Base-by-base conservation (phyloP, 208 protist species). In the Acanthamoeba healyi region DNA sequence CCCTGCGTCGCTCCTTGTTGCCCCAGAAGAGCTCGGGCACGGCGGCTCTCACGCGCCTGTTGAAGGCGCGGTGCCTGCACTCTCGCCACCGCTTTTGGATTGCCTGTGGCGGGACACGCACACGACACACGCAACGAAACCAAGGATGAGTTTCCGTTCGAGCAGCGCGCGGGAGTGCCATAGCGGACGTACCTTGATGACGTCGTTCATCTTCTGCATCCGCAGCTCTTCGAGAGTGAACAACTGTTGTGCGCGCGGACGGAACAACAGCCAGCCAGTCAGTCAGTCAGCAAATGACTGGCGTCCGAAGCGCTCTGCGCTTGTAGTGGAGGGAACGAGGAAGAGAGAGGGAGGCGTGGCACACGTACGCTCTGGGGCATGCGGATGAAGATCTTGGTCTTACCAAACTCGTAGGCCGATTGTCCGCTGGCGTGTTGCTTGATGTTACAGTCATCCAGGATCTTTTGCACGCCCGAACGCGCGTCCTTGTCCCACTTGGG, bases 331-430 rank as follows among this genome's bases (percentile, higher is more conserved):
- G n/a, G n/a, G n/a, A 54, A 19, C 49, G 49, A 54, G 15, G 49
- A 54, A 54, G 49, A 54, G 15, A 72, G 63, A 72, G 63, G 63
- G 24, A 38, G 10, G 36, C 24, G 72, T 51, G 38, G 34, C 1
- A 22, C 34, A 34, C 36, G 65, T 94, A 97, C 95, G 88, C 98
- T 98, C 74, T 98, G 95, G 42, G 98, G 98, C 81, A 98, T 97
- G 54, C 98, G 96, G 63, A 99, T 98, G 94, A 99, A 99, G 38
- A 99, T 92, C 91, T 99, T 99, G 40, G 97, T 98, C 42, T 95
- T 94, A 54, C 99, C 99, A 14, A 99, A 93, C 92, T 98, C 96
- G 77, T 96, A 98, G 92, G 97, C 94, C 34, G 95, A 95, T 96
- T 96, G 95, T 90, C 88, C 88, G 29, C 65, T 63, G 29, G 19